Evolutionary conservation across 441 rosid species (phyloP).

Genomic region (Syzygium syzygioides): DNA sequence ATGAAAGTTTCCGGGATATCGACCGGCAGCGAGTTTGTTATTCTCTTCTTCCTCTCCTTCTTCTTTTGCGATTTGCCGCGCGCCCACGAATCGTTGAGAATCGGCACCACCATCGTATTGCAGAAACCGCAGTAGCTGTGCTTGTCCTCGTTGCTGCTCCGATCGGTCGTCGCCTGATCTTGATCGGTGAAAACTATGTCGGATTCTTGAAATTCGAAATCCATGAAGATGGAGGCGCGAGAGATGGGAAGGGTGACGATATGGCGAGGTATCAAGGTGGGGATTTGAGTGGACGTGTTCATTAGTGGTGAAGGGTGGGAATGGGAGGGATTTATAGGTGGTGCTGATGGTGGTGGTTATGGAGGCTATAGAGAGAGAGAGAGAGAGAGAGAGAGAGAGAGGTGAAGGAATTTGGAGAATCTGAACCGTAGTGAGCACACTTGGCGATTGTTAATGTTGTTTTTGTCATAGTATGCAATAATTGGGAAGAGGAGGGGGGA

Average conservation of each 20-base stretch:
- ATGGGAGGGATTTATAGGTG: not conserved
- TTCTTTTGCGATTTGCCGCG: not conserved
- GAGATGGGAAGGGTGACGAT: too few species aligned
- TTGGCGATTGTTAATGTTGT: slow-evolving; percentile 1
- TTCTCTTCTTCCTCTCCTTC: slow-evolving; percentile 12
- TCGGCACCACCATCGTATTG: not conserved
- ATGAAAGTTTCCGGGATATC: slow-evolving; percentile 30
- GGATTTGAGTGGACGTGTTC: not conserved
- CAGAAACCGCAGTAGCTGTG: not conserved
- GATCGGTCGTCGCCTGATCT: not conserved
- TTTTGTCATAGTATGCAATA: slow-evolving; percentile 38
- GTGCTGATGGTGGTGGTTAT: slow-evolving; percentile 14
- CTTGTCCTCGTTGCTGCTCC: not conserved
- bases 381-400: not conserved
- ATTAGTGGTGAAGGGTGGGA: slow-evolving; percentile 7
- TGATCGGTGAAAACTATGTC: slow-evolving; percentile 50
- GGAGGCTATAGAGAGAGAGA: not conserved
- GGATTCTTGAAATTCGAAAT: slow-evolving; percentile 74
- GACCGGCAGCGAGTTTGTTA: slow-evolving; percentile 33
- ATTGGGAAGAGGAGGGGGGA: not conserved
- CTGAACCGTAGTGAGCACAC: slow-evolving; percentile 16
- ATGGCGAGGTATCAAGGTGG: not conserved
- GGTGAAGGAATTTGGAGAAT: slow-evolving; percentile 1
- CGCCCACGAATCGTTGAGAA: not conserved
- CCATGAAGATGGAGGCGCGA: slow-evolving; percentile 24